Evolutionary conservation across 2,329 filamentous ascomycete species (phyloP), one percentile per base, ranked within the genome.

Genomic region (Pseudogymnoascus sp.): DNA sequence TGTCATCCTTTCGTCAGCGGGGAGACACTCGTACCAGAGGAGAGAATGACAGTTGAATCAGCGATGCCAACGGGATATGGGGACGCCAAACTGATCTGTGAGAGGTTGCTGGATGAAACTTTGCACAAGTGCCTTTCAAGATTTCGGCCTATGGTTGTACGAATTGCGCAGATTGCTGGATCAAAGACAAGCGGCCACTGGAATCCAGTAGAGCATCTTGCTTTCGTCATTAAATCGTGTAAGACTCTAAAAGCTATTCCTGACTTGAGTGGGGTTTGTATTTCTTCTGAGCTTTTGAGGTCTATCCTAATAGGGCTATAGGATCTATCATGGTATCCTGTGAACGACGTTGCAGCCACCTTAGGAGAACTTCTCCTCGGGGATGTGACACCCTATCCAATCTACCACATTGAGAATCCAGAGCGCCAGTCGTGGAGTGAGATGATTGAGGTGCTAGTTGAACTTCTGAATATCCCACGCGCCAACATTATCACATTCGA

Each of bases 141-240:
- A 0, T 82, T 84, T 71, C 75, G 74, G 14, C 64, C 78, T 0
- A 78, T 76, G 71, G 70, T 69, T 0, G 76, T 80, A 0, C 75
- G 82, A 0, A 72, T 78, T 0, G 83, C 80, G 0, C 83, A 86
- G 68, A 80, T 86, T 41, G 74, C 82, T 1, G 83, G 83, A 0
- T 80, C 77, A 0, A 76, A 67, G 2, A 73, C 62, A 0, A 82
- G 72, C 61, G 82, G 82, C 0, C 79, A 78, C 66, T 86, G 83
- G 83, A 85, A 85, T 65, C 71, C 76, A 0, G 73, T 75, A 28
- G 81, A 85, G 67, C 80, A 84, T 64, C 71, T 84, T 11, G 67
- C 73, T 0, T 81, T 81, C 64, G 62, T 85, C 21, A 68, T 82
- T 60, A 83, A 83, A 68, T 80, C 78, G 0, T 76, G 78, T 0